These are phyloP conservation scores for Antrodiella citrinella DNA, from an alignment of 768 basidiomycete genomes.

Conservation along the genomic window DNA sequence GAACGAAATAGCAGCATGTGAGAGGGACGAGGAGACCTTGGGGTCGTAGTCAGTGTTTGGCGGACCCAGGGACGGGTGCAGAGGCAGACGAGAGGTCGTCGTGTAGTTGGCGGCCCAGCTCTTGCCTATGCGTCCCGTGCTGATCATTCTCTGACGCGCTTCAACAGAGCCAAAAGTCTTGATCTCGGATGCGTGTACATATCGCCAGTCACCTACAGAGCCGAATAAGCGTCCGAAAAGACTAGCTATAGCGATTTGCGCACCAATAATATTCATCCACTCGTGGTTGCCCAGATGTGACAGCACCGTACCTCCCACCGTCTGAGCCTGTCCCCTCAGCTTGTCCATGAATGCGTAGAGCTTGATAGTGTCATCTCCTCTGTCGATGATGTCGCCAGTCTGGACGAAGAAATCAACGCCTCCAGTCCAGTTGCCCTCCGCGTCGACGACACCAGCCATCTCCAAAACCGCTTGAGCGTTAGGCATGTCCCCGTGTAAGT, in stretches of 20 bases:
- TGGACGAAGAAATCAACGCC: slow-evolving; percentile 84
- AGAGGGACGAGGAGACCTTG: slow-evolving; percentile 39
- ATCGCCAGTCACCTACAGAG: slow-evolving; percentile 38
- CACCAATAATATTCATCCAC: slow-evolving; percentile 87
- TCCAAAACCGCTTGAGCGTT: slow-evolving; percentile 76
- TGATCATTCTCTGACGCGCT: slow-evolving; percentile 65
- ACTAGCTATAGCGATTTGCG: slow-evolving; percentile 1
- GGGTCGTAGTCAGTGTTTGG: slow-evolving; percentile 47
- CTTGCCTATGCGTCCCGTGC: slow-evolving; percentile 68
- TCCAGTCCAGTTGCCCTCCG: slow-evolving; percentile 71
- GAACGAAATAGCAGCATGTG: slow-evolving; percentile 81
- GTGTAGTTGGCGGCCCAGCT: slow-evolving; percentile 86
- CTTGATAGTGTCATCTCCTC: slow-evolving; percentile 89
- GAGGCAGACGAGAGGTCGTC: slow-evolving; percentile 70
- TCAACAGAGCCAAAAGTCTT: slow-evolving; percentile 70
- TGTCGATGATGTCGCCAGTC: slow-evolving; percentile 92
- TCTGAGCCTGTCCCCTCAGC: slow-evolving; percentile 66
- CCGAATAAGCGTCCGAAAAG: not conserved
- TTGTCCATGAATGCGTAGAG: slow-evolving; percentile 81
- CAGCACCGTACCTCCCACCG: slow-evolving; percentile 63
- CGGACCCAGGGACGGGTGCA: slow-evolving; percentile 61
- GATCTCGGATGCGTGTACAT: slow-evolving; percentile 77
- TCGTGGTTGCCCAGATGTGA: slow-evolving; percentile 92
- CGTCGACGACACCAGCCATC: slow-evolving; percentile 72
- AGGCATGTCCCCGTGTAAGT: slow-evolving; percentile 81